These are phyloP conservation scores for Globisporangium perplexum DNA, from an alignment of 352 stramenopile species.

Conservation along the genomic window DNA sequence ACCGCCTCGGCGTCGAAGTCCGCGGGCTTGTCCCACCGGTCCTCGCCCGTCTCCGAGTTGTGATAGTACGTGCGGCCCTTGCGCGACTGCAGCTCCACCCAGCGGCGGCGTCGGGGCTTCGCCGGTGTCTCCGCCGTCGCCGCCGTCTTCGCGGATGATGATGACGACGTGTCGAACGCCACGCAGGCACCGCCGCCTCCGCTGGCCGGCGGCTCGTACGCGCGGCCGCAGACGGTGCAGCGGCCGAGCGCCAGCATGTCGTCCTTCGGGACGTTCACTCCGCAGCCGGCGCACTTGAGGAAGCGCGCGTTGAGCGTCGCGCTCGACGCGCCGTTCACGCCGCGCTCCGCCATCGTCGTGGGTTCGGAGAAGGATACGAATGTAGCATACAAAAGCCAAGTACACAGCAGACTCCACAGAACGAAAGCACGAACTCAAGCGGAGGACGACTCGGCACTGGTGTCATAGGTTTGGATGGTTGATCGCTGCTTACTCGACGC, in stretches of 20 bases:
- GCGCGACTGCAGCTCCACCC: conserved; percentile 59
- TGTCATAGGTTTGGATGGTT: no score
- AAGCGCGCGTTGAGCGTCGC: conserved; percentile 68
- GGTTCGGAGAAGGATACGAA: no score
- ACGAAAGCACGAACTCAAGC: no score
- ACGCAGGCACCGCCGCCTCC: conserved; percentile 27
- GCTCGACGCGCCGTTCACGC: conserved; percentile 49
- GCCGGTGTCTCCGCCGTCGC: conserved; percentile 4
- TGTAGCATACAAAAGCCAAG: no score
- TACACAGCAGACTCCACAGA: no score
- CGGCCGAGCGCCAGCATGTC: conserved; percentile 57
- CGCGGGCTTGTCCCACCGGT: conserved; percentile 64
- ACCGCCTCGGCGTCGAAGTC: conserved; percentile 59
- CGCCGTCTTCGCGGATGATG: neutral
- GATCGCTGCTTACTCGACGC: no score
- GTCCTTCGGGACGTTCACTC: conserved; percentile 77
- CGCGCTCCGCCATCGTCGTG: conserved; percentile 26
- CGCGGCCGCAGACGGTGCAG: conserved; percentile 49
- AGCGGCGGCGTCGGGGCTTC: conserved; percentile 39
- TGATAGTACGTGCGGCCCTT: conserved; percentile 74
- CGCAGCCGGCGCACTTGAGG: conserved; percentile 68
- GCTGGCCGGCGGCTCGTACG: conserved; percentile 32
- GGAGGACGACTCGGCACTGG: no score
- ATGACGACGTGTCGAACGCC: conserved; percentile 20
- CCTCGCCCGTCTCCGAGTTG: conserved; percentile 77